These are phyloP conservation scores for Phalaenopsis hybrid DNA, from an alignment of 116 monocot genomes.

Conservation along the genomic window DNA sequence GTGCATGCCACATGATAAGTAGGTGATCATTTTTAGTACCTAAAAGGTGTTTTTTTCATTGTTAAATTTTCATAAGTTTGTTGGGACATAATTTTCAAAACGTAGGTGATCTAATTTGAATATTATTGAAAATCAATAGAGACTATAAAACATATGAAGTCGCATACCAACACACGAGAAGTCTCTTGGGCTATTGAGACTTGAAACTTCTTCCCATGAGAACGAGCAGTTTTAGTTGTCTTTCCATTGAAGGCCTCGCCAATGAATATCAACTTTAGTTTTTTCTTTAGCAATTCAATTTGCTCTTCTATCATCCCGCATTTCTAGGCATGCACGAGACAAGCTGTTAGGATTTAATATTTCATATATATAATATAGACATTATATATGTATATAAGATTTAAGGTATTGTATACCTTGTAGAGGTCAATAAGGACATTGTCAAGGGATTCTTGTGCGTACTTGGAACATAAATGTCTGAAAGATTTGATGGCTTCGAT, in stretches of 20 bases:
- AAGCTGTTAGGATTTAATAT: neutral
- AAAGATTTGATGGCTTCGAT: constrained; percentile 20
- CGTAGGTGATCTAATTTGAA: no score
- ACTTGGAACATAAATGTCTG: constrained; percentile 7
- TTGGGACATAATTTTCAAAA: no score
- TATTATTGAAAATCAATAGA: no score
- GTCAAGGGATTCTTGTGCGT: constrained; percentile 16
- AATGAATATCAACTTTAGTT: constrained; percentile 2
- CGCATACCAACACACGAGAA: constrained; percentile 4
- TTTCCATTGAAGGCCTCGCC: constrained; percentile 20
- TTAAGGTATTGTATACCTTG: neutral
- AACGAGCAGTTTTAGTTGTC: constrained; percentile 11
- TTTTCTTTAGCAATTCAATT: constrained; percentile 4
- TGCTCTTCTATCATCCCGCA: constrained; percentile 9
- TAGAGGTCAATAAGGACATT: constrained; percentile 18
- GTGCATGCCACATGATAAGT: no score
- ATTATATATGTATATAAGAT: neutral
- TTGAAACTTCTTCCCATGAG: constrained; percentile 15
- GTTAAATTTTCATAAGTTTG: no score
- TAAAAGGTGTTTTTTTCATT: no score
- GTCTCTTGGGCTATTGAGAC: constrained; percentile 17
- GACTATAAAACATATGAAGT: neutral
- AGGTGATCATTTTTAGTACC: no score
- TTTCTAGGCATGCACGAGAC: constrained; percentile 4
- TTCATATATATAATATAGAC: neutral